phyloP scores from a whole-genome alignment of 192 early-diverging fungal genomes.

The Umbelopsis sp. region DNA sequence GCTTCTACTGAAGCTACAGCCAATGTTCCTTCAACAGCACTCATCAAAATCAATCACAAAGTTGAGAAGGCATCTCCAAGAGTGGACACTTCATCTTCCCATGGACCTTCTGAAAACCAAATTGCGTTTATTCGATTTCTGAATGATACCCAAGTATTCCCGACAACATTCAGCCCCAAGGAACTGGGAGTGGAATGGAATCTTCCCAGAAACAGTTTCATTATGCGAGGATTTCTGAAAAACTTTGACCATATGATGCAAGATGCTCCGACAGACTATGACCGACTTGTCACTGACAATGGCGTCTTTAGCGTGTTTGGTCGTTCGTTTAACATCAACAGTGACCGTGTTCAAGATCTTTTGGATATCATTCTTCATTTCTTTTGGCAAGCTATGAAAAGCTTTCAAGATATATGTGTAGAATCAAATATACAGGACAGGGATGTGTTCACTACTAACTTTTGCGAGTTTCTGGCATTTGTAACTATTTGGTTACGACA shows the following conservation, averaged over 20 bases:
- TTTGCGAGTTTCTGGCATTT: background rate
- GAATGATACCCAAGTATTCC: constrained; percentile 3
- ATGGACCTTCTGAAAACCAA: background rate
- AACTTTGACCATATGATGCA: background rate
- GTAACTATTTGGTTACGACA: background rate
- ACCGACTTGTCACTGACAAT: background rate
- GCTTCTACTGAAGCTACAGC: no score
- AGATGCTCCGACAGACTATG: background rate
- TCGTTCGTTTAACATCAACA: background rate
- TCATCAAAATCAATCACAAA: background rate
- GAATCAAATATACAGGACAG: background rate
- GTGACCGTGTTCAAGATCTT: background rate
- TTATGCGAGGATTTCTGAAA: background rate
- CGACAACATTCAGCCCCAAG: background rate
- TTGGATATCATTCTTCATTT: background rate
- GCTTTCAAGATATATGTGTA: background rate
- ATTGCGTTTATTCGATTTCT: background rate
- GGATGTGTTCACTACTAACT: background rate
- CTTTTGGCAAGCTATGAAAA: background rate
- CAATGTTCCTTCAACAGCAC: background rate
- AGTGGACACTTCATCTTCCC: background rate
- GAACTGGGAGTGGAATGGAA: background rate
- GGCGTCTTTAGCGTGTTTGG: background rate
- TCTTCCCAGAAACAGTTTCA: background rate
- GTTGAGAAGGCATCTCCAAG: no score